A percentile compares a stretch with the other conserved stretches of the same genome.
Evolutionary conservation across 768 basidiomycete genomes (phyloP).

Genomic region (Mycena latifolia): DNA sequence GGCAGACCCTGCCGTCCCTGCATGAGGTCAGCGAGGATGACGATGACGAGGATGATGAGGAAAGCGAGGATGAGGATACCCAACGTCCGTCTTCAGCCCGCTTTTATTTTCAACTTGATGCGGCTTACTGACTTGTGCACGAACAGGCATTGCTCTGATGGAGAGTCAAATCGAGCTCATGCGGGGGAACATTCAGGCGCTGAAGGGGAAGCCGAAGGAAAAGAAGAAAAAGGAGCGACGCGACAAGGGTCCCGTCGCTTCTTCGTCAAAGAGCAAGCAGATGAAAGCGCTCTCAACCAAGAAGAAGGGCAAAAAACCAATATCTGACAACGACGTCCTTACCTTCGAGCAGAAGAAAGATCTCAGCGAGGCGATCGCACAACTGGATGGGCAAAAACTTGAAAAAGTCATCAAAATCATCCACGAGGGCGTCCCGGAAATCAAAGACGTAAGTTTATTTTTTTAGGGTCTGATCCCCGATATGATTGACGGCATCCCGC

Average conservation of each 20-base stretch:
- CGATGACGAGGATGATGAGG: slow-evolving; percentile 76
- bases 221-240: slow-evolving; percentile 65
- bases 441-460: slow-evolving; percentile 81
- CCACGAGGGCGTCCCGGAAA: slow-evolving; percentile 92
- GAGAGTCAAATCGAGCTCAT: slow-evolving; percentile 87
- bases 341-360: slow-evolving; percentile 99
- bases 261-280: slow-evolving; percentile 75
- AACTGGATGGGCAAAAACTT: slow-evolving; percentile 85
- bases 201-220: slow-evolving; percentile 80
- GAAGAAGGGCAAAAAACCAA: slow-evolving; percentile 75
- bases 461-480: slow-evolving; percentile 10
- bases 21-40: slow-evolving; percentile 69
- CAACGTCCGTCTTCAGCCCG: slow-evolving; percentile 63
- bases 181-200: slow-evolving; percentile 71
- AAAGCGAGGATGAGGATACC: slow-evolving; percentile 76
- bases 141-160: slow-evolving; percentile 79
- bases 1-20: slow-evolving; percentile 80
- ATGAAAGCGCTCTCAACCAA: slow-evolving; percentile 57
- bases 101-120: slow-evolving; percentile 7
- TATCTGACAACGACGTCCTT: slow-evolving; percentile 84
- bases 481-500: not conserved
- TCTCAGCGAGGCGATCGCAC: slow-evolving; percentile 92
- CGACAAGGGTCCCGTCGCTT: slow-evolving; percentile 65
- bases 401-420: slow-evolving; percentile 96
- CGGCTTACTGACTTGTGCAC: slow-evolving; percentile 34